Conservation (phyloP, 352 stramenopile species). For the Globisporangium lucens region DNA sequence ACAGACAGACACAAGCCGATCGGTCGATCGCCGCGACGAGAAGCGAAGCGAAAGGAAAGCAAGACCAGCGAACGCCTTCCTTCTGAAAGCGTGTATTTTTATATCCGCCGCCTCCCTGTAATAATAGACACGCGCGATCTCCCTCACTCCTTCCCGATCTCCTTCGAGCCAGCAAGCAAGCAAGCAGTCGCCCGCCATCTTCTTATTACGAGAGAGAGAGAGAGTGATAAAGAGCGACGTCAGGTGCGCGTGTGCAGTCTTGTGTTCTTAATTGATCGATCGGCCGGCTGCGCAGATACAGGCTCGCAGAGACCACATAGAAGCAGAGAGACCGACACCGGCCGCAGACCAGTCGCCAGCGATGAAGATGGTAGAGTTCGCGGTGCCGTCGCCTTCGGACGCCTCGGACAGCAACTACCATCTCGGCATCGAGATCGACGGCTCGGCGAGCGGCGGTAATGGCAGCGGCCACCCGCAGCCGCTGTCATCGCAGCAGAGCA, state of each 20-base stretch:
- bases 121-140: not conserved
- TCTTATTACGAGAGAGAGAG: not conserved
- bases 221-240: not conserved
- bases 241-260: not conserved
- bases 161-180: not conserved
- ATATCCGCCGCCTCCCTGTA: not conserved
- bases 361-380: slow-evolving; percentile 71
- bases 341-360: slow-evolving; percentile 1
- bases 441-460: slow-evolving; percentile 4
- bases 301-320: not conserved
- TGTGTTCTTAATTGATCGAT: not conserved
- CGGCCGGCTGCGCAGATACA: not conserved
- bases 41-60: not conserved
- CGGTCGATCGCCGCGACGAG: not conserved
- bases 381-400: slow-evolving; percentile 56
- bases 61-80: not conserved
- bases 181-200: not conserved
- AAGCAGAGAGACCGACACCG: not conserved
- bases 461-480: slow-evolving; percentile 8
- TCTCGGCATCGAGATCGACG: slow-evolving; percentile 49
- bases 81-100: not conserved
- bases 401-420: slow-evolving; percentile 55
- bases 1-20: not conserved
- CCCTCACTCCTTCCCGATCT: not conserved
- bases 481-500: slow-evolving; percentile 13